These are phyloP conservation scores for Glycine tomentella DNA, from an alignment of 306 rosid genomes.

Conservation along the genomic window DNA sequence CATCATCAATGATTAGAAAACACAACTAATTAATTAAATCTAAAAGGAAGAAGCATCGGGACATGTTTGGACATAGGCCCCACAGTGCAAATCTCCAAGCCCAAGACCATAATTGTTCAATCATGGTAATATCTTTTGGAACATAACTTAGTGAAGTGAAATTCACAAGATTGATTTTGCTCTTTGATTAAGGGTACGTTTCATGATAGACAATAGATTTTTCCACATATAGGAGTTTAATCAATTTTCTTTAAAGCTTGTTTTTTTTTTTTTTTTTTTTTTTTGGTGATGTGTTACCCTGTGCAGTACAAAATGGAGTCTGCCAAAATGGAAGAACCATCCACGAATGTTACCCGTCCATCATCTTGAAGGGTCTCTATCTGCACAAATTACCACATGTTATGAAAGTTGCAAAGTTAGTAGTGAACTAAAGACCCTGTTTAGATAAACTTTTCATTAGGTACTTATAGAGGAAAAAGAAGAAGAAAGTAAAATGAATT, in stretches of 20 bases:
- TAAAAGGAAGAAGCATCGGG: conserved; percentile 1
- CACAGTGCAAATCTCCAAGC: conserved; percentile 46
- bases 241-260: background rate
- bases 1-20: conserved; percentile 31
- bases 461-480: background rate
- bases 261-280: conserved; percentile 32
- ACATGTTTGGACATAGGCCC: conserved; percentile 48
- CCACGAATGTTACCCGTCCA: conserved; percentile 74
- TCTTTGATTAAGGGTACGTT: background rate
- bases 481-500: too few relatives aligned
- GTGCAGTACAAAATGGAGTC: conserved; percentile 84
- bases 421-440: too few relatives aligned
- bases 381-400: conserved; percentile 56
- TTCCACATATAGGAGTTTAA: background rate
- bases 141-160: conserved; percentile 29
- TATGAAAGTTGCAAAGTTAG: background rate
- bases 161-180: conserved; percentile 29
- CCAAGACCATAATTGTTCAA: conserved; percentile 50
- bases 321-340: conserved; percentile 75
- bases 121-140: conserved; percentile 42
- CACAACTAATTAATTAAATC: conserved; percentile 36
- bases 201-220: background rate
- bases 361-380: conserved; percentile 79
- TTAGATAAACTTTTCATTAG: background rate
- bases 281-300: conserved; percentile 58